Evolutionary conservation across 1,284 basidiomycete genomes (phyloP).

Genomic region (Malassezia sympodialis): DNA sequence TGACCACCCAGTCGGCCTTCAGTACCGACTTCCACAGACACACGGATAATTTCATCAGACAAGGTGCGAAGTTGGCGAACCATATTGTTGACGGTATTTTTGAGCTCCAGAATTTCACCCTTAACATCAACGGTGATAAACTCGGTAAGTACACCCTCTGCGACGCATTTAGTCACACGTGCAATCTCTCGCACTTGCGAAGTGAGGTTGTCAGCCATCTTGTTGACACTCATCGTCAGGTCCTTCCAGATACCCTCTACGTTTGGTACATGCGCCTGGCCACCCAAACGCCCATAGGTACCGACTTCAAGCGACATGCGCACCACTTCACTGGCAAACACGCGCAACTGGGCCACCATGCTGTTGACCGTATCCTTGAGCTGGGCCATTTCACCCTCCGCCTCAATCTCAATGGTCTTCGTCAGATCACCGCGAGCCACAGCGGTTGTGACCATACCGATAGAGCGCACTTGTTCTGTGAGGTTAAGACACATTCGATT

Average conservation of each 20-base stretch:
- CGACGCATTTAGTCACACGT: conserved; percentile 57
- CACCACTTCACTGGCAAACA: conserved; percentile 64
- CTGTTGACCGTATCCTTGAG: conserved; percentile 77
- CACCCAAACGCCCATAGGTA: conserved; percentile 46
- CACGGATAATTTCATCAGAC: conserved; percentile 55
- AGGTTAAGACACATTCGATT: conserved; percentile 86
- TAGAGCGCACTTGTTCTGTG: conserved; percentile 84
- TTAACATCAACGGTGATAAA: conserved; percentile 89
- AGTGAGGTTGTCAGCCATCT: conserved; percentile 49
- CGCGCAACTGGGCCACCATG: conserved; percentile 77
- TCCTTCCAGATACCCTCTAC: conserved; percentile 52
- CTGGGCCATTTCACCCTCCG: conserved; percentile 82
- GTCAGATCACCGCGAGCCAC: conserved; percentile 58
- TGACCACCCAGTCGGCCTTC: conserved; percentile 79
- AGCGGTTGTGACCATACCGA: conserved; percentile 82
- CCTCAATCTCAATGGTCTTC: conserved; percentile 58
- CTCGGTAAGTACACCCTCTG: conserved; percentile 77
- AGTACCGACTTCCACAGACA: conserved; percentile 75
- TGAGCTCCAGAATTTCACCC: conserved; percentile 92
- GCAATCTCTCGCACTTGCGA: conserved; percentile 48
- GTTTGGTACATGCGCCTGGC: conserved; percentile 48
- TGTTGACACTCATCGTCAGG: conserved; percentile 50
- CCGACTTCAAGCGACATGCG: conserved; percentile 48
- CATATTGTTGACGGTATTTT: conserved; percentile 51
- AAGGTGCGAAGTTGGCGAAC: conserved; percentile 43